Base-by-base conservation (phyloP, 805 yeast genomes). In the Ogataea parapolymorpha region DNA sequence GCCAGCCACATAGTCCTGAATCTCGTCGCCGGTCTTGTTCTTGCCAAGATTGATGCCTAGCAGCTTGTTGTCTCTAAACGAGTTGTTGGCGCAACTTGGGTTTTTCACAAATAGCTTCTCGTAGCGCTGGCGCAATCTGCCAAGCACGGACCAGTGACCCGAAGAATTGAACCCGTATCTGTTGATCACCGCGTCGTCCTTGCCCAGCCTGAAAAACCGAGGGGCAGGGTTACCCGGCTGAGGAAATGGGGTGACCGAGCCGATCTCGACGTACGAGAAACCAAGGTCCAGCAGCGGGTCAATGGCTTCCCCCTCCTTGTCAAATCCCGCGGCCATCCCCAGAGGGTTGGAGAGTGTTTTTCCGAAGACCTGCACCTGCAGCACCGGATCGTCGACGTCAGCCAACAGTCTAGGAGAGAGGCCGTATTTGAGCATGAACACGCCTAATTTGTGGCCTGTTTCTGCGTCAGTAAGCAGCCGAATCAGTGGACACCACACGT, bases 171-270 rank as follows among this genome's bases (percentile, higher is more conserved):
- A 90, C 2, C 98, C 98, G 59, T 90, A 91, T 48, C 98, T 74
- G 67, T 91, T 91, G 53, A 90, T 87, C 30, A 91, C 95, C 4
- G 97, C 96, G 41, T 79, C 84, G 61, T 91, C 97, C 49, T 77
- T 70, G 5, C 85, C 79, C 44, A 91, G 71, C 54, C 98, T 77
- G 70, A 90, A 91, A 55, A 91, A 86, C 44, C 98, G 74, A 16
- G 98, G 98, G 53, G 67, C 61, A n/a, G 96, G 95, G 65, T 91
- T 91, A 26, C 98, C 98, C 7, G 91, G 88, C 66, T 91, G 98
- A 0, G 97, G 86, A 50, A 74, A 67, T 4, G 98, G 98, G 6
- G 98, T 91, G 35, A 91, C 80, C 2, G 95, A 85, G 2, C 98
- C 98, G 45, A 91, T 76, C 64, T 91, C 98, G 49, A 88, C 93